A percentile compares a stretch with the other conserved stretches of the same genome.
phyloP scores from a whole-genome alignment of 2,329 filamentous ascomycete species.

The Calonectria multiphialidica region DNA sequence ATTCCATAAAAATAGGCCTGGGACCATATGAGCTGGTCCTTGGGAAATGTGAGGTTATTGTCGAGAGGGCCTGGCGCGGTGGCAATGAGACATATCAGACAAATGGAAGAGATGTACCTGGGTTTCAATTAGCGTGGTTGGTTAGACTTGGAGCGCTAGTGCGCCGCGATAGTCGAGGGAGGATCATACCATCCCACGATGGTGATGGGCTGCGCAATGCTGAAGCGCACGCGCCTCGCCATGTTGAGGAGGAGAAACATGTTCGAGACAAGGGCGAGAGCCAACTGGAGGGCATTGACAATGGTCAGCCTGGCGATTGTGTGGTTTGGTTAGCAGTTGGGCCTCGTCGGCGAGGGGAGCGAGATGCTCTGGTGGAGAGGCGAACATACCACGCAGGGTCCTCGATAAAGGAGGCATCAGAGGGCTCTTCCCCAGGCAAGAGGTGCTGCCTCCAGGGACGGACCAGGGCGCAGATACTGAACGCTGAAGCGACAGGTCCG shows the following conservation, averaged over 20 bases:
- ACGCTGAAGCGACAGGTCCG: slow-evolving; percentile 87
- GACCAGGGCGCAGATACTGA: slow-evolving; percentile 89
- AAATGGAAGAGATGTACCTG: slow-evolving; percentile 70
- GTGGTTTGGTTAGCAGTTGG: background rate
- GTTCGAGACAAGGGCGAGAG: slow-evolving; percentile 82
- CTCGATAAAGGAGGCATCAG: slow-evolving; percentile 63
- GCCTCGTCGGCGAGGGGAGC: background rate
- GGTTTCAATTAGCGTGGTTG: background rate
- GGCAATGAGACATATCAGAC: slow-evolving; percentile 74
- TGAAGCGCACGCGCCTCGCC: slow-evolving; percentile 82
- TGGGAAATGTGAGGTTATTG: slow-evolving; percentile 48
- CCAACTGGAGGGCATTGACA: slow-evolving; percentile 83
- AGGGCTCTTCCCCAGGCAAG: slow-evolving; percentile 58
- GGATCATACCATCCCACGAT: slow-evolving; percentile 79
- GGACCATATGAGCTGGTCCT: slow-evolving; percentile 72
- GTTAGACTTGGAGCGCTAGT: background rate
- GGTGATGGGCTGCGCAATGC: slow-evolving; percentile 84
- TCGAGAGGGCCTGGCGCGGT: slow-evolving; percentile 72
- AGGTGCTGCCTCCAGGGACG: slow-evolving; percentile 79
- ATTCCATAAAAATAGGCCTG: slow-evolving; percentile 91
- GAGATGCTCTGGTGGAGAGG: background rate
- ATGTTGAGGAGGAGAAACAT: slow-evolving; percentile 89
- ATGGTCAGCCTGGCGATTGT: slow-evolving; percentile 68
- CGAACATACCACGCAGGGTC: slow-evolving; percentile 77
- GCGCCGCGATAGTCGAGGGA: background rate